These are phyloP conservation scores for Cokeromyces recurvatus DNA, from an alignment of 371 early-diverging fungal species.

Conservation along the genomic window DNA sequence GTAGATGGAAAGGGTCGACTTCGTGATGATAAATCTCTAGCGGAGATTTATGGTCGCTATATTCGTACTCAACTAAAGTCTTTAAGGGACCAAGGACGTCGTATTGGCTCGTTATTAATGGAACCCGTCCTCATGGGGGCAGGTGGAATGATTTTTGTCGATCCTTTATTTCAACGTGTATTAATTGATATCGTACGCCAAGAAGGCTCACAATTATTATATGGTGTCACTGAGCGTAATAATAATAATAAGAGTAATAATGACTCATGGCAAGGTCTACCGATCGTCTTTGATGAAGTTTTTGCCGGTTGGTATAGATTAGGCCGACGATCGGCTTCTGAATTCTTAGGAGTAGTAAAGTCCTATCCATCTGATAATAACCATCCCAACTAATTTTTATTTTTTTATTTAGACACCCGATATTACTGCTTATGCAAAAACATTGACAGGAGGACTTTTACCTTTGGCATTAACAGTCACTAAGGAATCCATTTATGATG, in stretches of 20 bases:
- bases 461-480: slow-evolving; percentile 74
- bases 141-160: slow-evolving; percentile 83
- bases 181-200: slow-evolving; percentile 57
- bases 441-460: slow-evolving; percentile 74
- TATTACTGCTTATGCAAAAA: slow-evolving; percentile 75
- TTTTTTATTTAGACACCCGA: slow-evolving; percentile 58
- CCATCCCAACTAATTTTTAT: slow-evolving; percentile 9
- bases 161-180: slow-evolving; percentile 74
- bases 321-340: slow-evolving; percentile 60
- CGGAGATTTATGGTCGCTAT: slow-evolving; percentile 42
- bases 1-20: slow-evolving; percentile 16
- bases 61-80: slow-evolving; percentile 41
- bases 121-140: slow-evolving; percentile 82
- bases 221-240: slow-evolving; percentile 1
- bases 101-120: slow-evolving; percentile 74
- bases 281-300: slow-evolving; percentile 83
- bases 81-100: slow-evolving; percentile 41
- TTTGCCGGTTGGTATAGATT: slow-evolving; percentile 80
- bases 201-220: slow-evolving; percentile 40
- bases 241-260: slow-evolving; percentile 1
- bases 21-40: slow-evolving; percentile 21
- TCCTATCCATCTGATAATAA: neutral
- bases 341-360: slow-evolving; percentile 62
- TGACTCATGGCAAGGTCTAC: slow-evolving; percentile 54
- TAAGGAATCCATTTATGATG: slow-evolving; percentile 58